These are phyloP conservation scores for Amylocarpus encephaloides DNA, from an alignment of 2,329 filamentous ascomycete species.

Conservation along the genomic window DNA sequence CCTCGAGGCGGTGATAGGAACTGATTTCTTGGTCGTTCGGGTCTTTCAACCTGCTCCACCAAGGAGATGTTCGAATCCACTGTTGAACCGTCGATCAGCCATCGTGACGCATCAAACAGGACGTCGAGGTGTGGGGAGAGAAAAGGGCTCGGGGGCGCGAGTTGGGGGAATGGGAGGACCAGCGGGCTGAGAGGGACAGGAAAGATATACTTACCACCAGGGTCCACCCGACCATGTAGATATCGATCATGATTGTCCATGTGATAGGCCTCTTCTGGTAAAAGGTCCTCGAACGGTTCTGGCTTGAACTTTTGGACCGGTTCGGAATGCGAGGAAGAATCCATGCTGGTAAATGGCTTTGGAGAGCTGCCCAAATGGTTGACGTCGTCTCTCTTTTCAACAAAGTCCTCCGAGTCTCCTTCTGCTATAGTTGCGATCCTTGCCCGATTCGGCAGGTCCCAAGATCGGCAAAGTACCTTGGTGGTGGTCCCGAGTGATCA, in stretches of 20 bases:
- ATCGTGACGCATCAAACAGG: conserved; percentile 10
- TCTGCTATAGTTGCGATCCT: not conserved
- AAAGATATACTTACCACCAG: conserved; percentile 1
- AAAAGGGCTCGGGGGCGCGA: not conserved
- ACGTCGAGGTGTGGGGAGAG: not conserved
- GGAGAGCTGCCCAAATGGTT: not conserved
- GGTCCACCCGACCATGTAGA: conserved; percentile 17
- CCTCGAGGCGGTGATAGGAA: not conserved
- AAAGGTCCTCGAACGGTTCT: too few species aligned
- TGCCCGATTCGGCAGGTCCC: conserved; percentile 1
- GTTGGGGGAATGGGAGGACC: not conserved
- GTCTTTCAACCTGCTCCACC: conserved; percentile 12
- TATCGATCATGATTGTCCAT: conserved; percentile 22
- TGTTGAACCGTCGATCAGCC: conserved; percentile 1
- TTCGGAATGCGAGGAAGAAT: not conserved
- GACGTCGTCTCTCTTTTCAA: not conserved
- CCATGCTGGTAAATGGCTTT: conserved; percentile 5
- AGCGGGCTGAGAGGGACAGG: not conserved
- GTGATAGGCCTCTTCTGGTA: not conserved
- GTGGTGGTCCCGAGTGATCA: not conserved
- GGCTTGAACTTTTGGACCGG: too few species aligned
- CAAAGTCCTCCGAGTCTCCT: conserved; percentile 1
- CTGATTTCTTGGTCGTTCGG: not conserved
- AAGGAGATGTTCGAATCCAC: conserved; percentile 7
- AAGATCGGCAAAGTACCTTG: conserved; percentile 2